These are phyloP conservation scores for Mycosphaerelloides madeirae DNA, from an alignment of 2,329 filamentous ascomycete genomes.

Conservation along the genomic window DNA sequence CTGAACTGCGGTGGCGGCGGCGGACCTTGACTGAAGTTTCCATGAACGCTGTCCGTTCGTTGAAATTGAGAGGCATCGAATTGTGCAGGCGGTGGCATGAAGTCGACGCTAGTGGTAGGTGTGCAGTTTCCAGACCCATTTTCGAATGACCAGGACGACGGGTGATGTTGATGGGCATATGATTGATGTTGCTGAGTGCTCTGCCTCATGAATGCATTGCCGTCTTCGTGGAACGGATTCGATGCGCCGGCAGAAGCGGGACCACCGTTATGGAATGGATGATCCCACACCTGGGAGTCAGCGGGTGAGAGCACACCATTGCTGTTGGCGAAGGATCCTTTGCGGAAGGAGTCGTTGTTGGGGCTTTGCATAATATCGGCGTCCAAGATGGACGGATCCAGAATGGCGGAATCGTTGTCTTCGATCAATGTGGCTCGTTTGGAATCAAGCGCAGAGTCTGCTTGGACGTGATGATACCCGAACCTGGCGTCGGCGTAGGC, in stretches of 20 bases:
- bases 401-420: conserved; percentile 24
- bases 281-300: conserved; percentile 30
- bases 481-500: conserved; percentile 22
- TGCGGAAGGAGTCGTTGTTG: conserved; percentile 24
- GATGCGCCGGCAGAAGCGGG: conserved; percentile 17
- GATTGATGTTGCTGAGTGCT: conserved; percentile 49
- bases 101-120: conserved; percentile 67
- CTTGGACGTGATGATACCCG: conserved; percentile 21
- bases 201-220: conserved; percentile 21
- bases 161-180: conserved; percentile 56
- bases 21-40: conserved; percentile 38
- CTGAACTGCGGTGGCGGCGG: conserved; percentile 38
- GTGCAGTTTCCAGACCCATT: conserved; percentile 67
- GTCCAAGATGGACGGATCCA: conserved; percentile 29
- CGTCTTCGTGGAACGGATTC: conserved; percentile 22
- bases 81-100: conserved; percentile 41
- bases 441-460: conserved; percentile 21
- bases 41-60: conserved; percentile 28
- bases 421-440: conserved; percentile 26
- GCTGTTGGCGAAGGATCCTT: conserved; percentile 31
- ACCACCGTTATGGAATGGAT: conserved; percentile 18
- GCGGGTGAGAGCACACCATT: conserved; percentile 28
- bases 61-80: conserved; percentile 35
- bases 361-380: conserved; percentile 32
- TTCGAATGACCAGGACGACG: conserved; percentile 56